A percentile compares a stretch with the other conserved stretches of the same genome.
Conservation (phyloP, 805 yeast species). For the Saturnispora kantuleensis region DNA sequence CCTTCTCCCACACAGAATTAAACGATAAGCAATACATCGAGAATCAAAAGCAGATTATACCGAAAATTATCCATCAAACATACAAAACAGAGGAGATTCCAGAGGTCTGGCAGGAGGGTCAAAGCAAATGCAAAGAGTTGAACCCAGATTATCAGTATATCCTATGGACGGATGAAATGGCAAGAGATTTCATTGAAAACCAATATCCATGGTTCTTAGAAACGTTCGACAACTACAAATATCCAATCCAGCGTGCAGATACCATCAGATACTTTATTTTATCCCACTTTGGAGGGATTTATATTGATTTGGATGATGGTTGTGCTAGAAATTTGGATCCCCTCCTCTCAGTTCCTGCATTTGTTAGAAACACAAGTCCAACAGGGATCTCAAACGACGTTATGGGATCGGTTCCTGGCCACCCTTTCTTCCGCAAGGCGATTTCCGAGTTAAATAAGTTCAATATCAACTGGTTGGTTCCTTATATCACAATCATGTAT, state of each 20-base stretch:
- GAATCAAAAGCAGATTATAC: slow-evolving; percentile 50
- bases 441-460: slow-evolving; percentile 53
- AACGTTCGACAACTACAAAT: slow-evolving; percentile 68
- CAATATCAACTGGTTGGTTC: slow-evolving; percentile 71
- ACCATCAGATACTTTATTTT: slow-evolving; percentile 82
- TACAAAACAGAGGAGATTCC: slow-evolving; percentile 76
- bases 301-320: slow-evolving; percentile 85
- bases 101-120: slow-evolving; percentile 71
- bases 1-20: slow-evolving; percentile 51
- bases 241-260: slow-evolving; percentile 84
- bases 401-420: slow-evolving; percentile 81
- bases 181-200: slow-evolving; percentile 66
- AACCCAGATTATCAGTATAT: slow-evolving; percentile 86
- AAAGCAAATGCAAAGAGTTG: slow-evolving; percentile 60
- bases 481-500: slow-evolving; percentile 86
- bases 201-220: slow-evolving; percentile 80
- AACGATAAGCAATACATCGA: slow-evolving; percentile 28
- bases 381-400: slow-evolving; percentile 90
- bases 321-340: slow-evolving; percentile 76
- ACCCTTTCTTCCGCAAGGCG: slow-evolving; percentile 71
- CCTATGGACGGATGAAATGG: slow-evolving; percentile 82
- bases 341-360: slow-evolving; percentile 69
- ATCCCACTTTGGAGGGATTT: slow-evolving; percentile 79
- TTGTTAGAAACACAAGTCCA: slow-evolving; percentile 79
- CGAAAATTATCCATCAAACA: slow-evolving; percentile 89